Evolutionary conservation across 2,329 filamentous ascomycete genomes (phyloP).

Genomic region (Karstenula rhodostoma): DNA sequence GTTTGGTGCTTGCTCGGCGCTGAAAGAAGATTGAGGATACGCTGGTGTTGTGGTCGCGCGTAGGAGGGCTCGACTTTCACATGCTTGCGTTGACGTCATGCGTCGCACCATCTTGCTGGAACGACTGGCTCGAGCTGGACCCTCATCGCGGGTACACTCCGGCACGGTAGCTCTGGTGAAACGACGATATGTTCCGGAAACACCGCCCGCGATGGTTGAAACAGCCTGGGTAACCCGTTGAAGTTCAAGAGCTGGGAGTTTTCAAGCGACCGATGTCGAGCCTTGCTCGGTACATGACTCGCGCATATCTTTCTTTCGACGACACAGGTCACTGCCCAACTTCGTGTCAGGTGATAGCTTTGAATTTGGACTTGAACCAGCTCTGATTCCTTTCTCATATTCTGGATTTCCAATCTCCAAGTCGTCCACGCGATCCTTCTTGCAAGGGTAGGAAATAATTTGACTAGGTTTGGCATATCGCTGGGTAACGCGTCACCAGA

Average conservation of each 20-base stretch:
- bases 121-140: background rate
- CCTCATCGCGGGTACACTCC: background rate
- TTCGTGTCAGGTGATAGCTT: background rate
- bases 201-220: background rate
- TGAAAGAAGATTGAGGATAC: background rate
- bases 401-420: background rate
- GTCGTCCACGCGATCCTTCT: background rate
- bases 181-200: background rate
- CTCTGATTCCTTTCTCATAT: background rate
- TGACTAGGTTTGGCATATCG: background rate
- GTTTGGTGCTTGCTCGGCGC: background rate
- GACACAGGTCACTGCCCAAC: background rate
- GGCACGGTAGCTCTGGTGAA: background rate
- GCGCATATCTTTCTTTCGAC: background rate
- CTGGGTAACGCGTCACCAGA: conserved; percentile 7
- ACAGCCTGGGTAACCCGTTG: background rate
- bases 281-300: background rate
- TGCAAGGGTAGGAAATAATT: background rate
- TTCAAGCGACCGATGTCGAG: background rate
- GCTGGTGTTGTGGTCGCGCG: background rate
- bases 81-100: conserved; percentile 16
- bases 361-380: background rate
- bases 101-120: background rate
- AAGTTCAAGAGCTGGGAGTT: background rate
- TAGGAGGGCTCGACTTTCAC: conserved; percentile 9